Conservation (phyloP, 768 basidiomycete genomes). For the Amylocystis lapponica region DNA sequence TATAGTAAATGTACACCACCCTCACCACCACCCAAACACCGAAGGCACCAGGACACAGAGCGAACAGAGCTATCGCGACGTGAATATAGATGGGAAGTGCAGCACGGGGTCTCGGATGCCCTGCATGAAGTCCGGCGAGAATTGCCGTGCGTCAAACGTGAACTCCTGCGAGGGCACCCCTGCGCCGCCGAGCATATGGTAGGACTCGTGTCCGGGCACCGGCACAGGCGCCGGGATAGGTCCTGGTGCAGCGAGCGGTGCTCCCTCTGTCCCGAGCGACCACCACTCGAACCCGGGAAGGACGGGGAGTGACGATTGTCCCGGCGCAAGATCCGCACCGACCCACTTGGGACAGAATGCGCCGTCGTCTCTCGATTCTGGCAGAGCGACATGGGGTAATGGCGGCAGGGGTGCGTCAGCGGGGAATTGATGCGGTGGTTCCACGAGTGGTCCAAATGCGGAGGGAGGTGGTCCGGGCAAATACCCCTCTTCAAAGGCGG, state of each 20-base stretch:
- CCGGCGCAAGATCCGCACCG: background rate
- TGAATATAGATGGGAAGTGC: conserved; percentile 13
- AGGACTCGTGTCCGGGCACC: background rate
- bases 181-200: background rate
- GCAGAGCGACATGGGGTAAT: too few species aligned
- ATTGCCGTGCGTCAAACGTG: conserved; percentile 18
- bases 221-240: background rate
- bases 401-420: too few species aligned
- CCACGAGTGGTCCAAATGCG: too few species aligned
- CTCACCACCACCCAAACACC: too few species aligned
- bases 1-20: too few species aligned
- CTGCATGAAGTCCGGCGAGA: conserved; percentile 18
- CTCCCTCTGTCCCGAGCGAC: background rate
- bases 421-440: too few species aligned
- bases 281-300: conserved; percentile 2
- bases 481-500: background rate
- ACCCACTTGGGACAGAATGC: background rate
- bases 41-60: too few species aligned
- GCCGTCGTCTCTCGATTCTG: background rate
- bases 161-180: conserved; percentile 16
- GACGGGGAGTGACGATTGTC: background rate
- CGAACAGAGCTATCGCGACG: too few species aligned
- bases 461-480: too few species aligned
- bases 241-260: background rate
- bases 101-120: conserved; percentile 15